These are phyloP conservation scores for Cutaneotrichosporon dermatis DNA, from an alignment of 1,284 basidiomycete species.

Conservation along the genomic window DNA sequence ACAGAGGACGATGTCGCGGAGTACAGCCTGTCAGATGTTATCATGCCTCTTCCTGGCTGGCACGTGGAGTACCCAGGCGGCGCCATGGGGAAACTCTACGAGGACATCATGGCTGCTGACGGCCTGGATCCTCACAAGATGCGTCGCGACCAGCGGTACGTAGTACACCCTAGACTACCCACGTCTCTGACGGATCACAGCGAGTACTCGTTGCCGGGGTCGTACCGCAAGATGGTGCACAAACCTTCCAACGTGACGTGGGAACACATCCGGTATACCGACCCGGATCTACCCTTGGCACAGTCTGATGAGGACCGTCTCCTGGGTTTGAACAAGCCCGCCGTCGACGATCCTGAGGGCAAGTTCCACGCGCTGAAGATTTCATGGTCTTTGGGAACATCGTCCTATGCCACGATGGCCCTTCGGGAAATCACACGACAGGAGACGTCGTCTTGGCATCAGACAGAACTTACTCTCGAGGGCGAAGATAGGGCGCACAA, in stretches of 20 bases:
- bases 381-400: constrained; percentile 70
- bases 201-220: constrained; percentile 86
- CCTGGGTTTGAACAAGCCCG: constrained; percentile 70
- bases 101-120: constrained; percentile 72
- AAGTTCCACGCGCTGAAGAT: constrained; percentile 82
- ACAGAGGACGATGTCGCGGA: constrained; percentile 68
- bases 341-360: constrained; percentile 54
- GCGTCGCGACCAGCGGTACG: constrained; percentile 78
- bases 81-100: constrained; percentile 72
- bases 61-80: constrained; percentile 86
- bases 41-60: constrained; percentile 91
- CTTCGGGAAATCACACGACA: constrained; percentile 87
- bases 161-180: constrained; percentile 26
- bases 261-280: constrained; percentile 79
- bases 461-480: constrained; percentile 68
- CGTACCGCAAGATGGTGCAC: constrained; percentile 87
- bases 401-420: constrained; percentile 94
- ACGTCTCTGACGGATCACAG: constrained; percentile 49
- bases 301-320: constrained; percentile 92
- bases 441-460: constrained; percentile 83
- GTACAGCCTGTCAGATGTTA: constrained; percentile 85
- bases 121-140: constrained; percentile 84
- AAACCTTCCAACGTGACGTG: constrained; percentile 74
- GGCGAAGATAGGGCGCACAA: constrained; percentile 68
- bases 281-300: constrained; percentile 82